phyloP scores from a whole-genome alignment of 371 early-diverging fungal genomes.

The Syncephalis plumigaleata region DNA sequence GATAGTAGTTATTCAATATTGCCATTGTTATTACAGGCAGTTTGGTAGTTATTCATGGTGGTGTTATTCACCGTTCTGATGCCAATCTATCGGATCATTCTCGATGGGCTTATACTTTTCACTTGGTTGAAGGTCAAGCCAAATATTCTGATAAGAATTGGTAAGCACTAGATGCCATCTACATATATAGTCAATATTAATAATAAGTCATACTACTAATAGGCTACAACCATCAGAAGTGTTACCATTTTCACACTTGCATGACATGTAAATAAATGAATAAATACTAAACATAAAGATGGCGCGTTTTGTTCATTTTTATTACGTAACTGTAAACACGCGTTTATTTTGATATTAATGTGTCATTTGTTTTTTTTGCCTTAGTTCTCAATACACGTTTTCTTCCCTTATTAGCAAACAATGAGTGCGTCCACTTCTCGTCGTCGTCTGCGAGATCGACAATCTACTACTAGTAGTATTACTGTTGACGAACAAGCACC shows the following conservation, averaged over 20 bases:
- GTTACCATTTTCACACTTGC: slow-evolving; percentile 14
- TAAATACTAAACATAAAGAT: no score
- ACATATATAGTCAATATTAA: background rate
- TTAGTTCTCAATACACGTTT: no score
- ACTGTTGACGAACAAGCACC: no score
- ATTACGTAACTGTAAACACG: no score
- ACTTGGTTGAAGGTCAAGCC: slow-evolving; percentile 63
- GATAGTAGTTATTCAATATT: slow-evolving; percentile 11
- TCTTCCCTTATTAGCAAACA: no score
- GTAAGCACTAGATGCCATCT: slow-evolving; percentile 9
- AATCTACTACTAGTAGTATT: no score
- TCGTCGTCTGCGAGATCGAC: no score
- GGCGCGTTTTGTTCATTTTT: no score
- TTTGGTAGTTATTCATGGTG: slow-evolving; percentile 80
- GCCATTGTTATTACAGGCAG: slow-evolving; percentile 33
- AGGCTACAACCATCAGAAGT: slow-evolving; percentile 16
- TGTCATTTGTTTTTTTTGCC: no score
- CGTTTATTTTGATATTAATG: no score
- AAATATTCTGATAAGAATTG: slow-evolving; percentile 50
- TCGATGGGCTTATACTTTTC: slow-evolving; percentile 88
- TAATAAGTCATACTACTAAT: background rate
- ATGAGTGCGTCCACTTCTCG: no score
- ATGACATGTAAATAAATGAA: no score
- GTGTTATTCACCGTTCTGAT: slow-evolving; percentile 65
- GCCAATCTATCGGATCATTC: slow-evolving; percentile 59